These are phyloP conservation scores for Aspergillus carlsbadensis DNA, from an alignment of 495 filamentous ascomycete species.

Conservation along the genomic window DNA sequence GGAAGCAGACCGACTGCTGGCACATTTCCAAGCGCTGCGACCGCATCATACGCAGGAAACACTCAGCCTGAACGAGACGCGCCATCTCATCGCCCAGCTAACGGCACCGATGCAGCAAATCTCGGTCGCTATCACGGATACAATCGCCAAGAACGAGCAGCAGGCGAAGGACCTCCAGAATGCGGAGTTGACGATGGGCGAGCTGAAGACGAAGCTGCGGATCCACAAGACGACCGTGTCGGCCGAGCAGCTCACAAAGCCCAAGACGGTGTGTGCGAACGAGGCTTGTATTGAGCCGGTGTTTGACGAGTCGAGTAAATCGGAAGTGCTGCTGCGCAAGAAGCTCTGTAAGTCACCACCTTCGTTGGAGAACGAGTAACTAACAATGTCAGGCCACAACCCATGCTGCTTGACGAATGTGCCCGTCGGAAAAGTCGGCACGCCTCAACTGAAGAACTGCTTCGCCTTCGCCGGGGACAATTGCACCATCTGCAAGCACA, in stretches of 20 bases:
- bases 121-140: conserved; percentile 9
- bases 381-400: conserved; percentile 8
- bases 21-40: conserved; percentile 5
- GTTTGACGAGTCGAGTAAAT: neutral
- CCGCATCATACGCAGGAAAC: conserved; percentile 13
- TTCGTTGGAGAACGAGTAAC: neutral
- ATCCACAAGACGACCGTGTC: conserved; percentile 10
- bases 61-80: conserved; percentile 9
- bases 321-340: conserved; percentile 3
- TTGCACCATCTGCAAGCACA: conserved; percentile 2
- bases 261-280: conserved; percentile 9
- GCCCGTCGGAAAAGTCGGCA: conserved; percentile 11
- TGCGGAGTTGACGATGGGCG: neutral
- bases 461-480: neutral
- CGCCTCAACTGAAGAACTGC: conserved; percentile 8
- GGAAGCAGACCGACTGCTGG: conserved; percentile 7
- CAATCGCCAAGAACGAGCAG: neutral
- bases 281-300: neutral
- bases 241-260: neutral
- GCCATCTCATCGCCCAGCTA: conserved; percentile 10
- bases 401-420: conserved; percentile 7
- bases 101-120: conserved; percentile 12
- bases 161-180: neutral
- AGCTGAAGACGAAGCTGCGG: neutral
- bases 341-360: conserved; percentile 2